These are phyloP conservation scores for Cyberlindnera nakhonratchasimensis DNA, from an alignment of 805 yeast genomes.

Conservation along the genomic window DNA sequence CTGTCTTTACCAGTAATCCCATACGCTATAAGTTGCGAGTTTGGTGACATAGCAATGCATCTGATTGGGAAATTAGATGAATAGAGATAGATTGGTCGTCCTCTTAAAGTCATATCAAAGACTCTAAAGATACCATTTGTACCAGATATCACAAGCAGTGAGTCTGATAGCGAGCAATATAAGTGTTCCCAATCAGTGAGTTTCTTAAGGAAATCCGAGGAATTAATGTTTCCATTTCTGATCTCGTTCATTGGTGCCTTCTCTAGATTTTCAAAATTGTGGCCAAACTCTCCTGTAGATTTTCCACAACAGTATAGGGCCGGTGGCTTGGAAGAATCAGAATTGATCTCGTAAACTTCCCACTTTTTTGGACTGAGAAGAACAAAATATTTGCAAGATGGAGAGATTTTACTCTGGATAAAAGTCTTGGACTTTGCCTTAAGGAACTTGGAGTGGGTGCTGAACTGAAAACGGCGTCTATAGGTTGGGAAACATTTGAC, in stretches of 20 bases:
- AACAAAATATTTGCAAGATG: conserved; percentile 62
- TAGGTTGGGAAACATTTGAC: conserved; percentile 82
- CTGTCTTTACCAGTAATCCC: conserved; percentile 82
- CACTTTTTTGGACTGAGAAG: conserved; percentile 65
- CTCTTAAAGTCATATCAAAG: conserved; percentile 51
- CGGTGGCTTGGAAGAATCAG: conserved; percentile 49
- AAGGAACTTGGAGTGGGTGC: conserved; percentile 50
- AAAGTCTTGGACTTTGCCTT: conserved; percentile 43
- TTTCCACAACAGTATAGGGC: conserved; percentile 62
- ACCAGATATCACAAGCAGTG: conserved; percentile 60
- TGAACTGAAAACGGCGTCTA: conserved; percentile 54
- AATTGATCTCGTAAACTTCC: conserved; percentile 62
- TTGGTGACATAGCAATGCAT: conserved; percentile 67
- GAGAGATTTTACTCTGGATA: conserved; percentile 35
- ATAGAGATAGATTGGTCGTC: conserved; percentile 65
- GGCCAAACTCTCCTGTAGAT: conserved; percentile 65
- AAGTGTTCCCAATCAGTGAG: conserved; percentile 57
- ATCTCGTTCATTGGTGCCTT: conserved; percentile 23
- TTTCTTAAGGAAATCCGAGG: conserved; percentile 22
- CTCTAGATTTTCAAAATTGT: conserved; percentile 38
- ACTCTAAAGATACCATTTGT: conserved; percentile 69
- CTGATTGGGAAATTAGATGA: conserved; percentile 72
- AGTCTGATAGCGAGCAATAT: conserved; percentile 54
- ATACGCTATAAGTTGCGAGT: conserved; percentile 65
- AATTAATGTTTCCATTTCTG: conserved; percentile 17